Evolutionary conservation across 352 stramenopile species (phyloP).

Genomic region (Phytophthora ramorum): DNA sequence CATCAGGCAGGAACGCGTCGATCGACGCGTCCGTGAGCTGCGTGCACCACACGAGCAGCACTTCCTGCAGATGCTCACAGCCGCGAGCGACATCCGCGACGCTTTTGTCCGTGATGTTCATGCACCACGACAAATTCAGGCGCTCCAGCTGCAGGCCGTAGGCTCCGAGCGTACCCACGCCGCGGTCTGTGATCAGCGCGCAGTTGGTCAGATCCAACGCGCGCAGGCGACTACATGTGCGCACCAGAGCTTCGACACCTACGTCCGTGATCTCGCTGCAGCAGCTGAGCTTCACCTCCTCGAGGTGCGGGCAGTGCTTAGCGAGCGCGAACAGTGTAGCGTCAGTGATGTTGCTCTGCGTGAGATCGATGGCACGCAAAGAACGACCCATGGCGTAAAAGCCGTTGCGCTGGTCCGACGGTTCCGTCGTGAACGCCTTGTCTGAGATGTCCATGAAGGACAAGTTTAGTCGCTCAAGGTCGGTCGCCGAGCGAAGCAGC

Average conservation of each 20-base stretch:
- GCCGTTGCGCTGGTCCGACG: conserved; percentile 44
- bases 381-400: conserved; percentile 55
- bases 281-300: conserved; percentile 77
- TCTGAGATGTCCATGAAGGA: conserved; percentile 88
- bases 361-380: conserved; percentile 71
- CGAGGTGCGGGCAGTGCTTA: conserved; percentile 66
- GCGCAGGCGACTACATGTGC: conserved; percentile 57
- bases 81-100: conserved; percentile 69
- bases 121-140: conserved; percentile 88
- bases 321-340: conserved; percentile 65
- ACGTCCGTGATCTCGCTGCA: conserved; percentile 84
- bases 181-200: conserved; percentile 77
- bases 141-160: conserved; percentile 65
- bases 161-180: conserved; percentile 57
- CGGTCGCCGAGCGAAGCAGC: conserved; percentile 64
- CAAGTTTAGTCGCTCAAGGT: conserved; percentile 75
- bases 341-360: conserved; percentile 80
- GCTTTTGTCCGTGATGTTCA: conserved; percentile 91
- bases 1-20: conserved; percentile 52
- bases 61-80: conserved; percentile 65
- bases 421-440: conserved; percentile 62
- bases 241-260: conserved; percentile 70
- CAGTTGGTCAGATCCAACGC: conserved; percentile 83
- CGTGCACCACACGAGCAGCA: conserved; percentile 85
- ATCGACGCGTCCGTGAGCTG: conserved; percentile 81